These are phyloP conservation scores for Podochytrium sp. DNA, from an alignment of 192 early-diverging fungal genomes.

Conservation along the genomic window DNA sequence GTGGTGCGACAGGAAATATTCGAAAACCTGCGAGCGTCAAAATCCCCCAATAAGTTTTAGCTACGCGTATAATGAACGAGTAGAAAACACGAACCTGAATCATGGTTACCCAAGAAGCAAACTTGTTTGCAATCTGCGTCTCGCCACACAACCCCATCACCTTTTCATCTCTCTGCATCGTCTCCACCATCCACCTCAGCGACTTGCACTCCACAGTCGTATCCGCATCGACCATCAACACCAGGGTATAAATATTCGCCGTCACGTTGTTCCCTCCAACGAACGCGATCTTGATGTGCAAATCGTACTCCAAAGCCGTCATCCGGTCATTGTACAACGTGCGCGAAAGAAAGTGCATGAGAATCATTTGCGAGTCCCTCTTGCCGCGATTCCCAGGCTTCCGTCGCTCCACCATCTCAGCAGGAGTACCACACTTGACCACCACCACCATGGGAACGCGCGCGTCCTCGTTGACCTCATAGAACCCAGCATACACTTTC, in stretches of 20 bases:
- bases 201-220: slow-evolving; percentile 52
- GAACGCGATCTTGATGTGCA: slow-evolving; percentile 78
- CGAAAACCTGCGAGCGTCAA: too few species aligned
- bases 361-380: slow-evolving; percentile 93
- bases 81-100: too few species aligned
- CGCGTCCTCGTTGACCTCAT: slow-evolving; percentile 57
- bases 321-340: slow-evolving; percentile 82
- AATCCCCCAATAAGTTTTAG: slow-evolving; percentile 18
- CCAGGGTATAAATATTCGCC: slow-evolving; percentile 66
- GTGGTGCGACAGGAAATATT: slow-evolving; percentile 96
- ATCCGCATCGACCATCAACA: slow-evolving; percentile 79
- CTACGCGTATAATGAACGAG: too few species aligned
- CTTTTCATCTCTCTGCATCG: slow-evolving; percentile 74
- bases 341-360: slow-evolving; percentile 93
- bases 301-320: slow-evolving; percentile 86
- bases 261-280: slow-evolving; percentile 64
- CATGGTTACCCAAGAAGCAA: slow-evolving; percentile 85
- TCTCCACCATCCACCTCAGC: slow-evolving; percentile 41
- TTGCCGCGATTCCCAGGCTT: slow-evolving; percentile 79
- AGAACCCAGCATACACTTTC: slow-evolving; percentile 54
- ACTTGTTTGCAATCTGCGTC: slow-evolving; percentile 93
- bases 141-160: slow-evolving; percentile 93
- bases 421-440: slow-evolving; percentile 41
- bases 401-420: slow-evolving; percentile 33
- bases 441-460: slow-evolving; percentile 51